Percentiles rank a stretch among this genome's conserved stretches.
phyloP scores from a whole-genome alignment of 2,329 filamentous ascomycete species.

The Beauveria scarabaeidicola region DNA sequence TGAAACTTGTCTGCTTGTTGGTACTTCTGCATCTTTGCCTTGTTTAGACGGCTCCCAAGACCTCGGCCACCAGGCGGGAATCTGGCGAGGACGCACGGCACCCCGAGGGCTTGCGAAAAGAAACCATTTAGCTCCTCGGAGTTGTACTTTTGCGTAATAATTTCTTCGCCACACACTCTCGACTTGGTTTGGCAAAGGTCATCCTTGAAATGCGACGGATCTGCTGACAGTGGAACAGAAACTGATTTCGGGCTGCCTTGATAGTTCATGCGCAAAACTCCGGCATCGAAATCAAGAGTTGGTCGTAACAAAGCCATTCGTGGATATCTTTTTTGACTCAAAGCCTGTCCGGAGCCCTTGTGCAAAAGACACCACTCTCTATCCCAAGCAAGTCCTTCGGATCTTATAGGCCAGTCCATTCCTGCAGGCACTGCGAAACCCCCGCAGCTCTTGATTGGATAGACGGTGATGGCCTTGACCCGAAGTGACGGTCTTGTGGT shows the following conservation, averaged over 20 bases:
- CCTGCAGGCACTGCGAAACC: conserved; percentile 61
- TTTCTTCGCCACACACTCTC: conserved; percentile 74
- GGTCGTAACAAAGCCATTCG: conserved; percentile 80
- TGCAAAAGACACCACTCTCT: conserved; percentile 94
- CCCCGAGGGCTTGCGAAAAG: conserved; percentile 65
- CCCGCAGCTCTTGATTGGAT: conserved; percentile 90
- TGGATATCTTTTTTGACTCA: conserved; percentile 84
- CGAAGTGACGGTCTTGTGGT: conserved; percentile 13
- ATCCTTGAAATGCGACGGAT: conserved; percentile 49
- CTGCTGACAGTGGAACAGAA: conserved; percentile 56
- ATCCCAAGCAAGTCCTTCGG: conserved; percentile 87
- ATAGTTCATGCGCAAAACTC: conserved; percentile 55
- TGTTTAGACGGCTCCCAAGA: conserved; percentile 57
- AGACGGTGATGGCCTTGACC: conserved; percentile 64
- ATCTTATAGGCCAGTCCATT: conserved; percentile 63
- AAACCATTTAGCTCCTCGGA: conserved; percentile 60
- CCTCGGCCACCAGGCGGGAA: conserved; percentile 63
- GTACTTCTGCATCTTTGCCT: conserved; percentile 58
- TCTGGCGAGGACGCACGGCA: conserved; percentile 75
- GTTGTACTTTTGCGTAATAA: conserved; percentile 63
- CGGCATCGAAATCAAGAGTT: conserved; percentile 58
- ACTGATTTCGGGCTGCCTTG: conserved; percentile 28
- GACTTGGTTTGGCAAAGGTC: conserved; percentile 40
- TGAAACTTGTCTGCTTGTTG: conserved; percentile 26
- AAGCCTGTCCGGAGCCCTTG: conserved; percentile 69